Conservation (phyloP, 495 filamentous ascomycete species). For the Podospora pseudopauciseta region DNA sequence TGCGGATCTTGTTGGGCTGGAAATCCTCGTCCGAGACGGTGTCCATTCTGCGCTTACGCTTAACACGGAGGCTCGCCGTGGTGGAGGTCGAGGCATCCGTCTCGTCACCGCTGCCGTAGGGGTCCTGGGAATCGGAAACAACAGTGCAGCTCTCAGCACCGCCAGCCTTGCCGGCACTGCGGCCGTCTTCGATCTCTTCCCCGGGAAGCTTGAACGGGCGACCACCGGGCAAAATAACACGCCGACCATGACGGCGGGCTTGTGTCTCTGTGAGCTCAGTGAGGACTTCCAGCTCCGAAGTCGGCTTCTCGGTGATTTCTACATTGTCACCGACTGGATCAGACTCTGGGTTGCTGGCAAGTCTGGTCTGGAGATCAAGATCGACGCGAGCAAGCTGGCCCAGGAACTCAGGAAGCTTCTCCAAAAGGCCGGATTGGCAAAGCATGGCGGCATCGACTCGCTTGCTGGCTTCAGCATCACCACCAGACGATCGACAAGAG, state of each 20-base stretch:
- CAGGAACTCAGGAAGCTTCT: slow-evolving; percentile 28
- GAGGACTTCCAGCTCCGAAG: slow-evolving; percentile 26
- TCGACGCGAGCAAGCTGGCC: slow-evolving; percentile 29
- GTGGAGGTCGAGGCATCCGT: slow-evolving; percentile 26
- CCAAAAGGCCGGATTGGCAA: slow-evolving; percentile 23
- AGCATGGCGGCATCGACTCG: slow-evolving; percentile 27
- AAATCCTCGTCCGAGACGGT: not conserved
- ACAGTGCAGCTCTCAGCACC: not conserved
- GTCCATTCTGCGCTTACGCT: slow-evolving; percentile 22
- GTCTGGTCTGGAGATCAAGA: slow-evolving; percentile 23
- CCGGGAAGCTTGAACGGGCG: slow-evolving; percentile 13
- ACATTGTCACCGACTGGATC: slow-evolving; percentile 22
- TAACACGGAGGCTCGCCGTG: slow-evolving; percentile 23
- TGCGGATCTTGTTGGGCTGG: slow-evolving; percentile 25
- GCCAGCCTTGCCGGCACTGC: not conserved
- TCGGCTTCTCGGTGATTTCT: slow-evolving; percentile 18
- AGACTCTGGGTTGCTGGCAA: slow-evolving; percentile 23
- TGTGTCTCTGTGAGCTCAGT: slow-evolving; percentile 24
- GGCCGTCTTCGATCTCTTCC: not conserved
- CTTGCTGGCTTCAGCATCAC: slow-evolving; percentile 20
- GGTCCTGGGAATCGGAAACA: not conserved
- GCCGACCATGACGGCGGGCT: slow-evolving; percentile 14
- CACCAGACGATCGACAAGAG: slow-evolving; percentile 7
- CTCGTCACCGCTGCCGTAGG: slow-evolving; percentile 20
- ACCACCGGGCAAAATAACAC: slow-evolving; percentile 18